Evolutionary conservation across 2,329 filamentous ascomycete genomes (phyloP), one percentile per base, ranked within the genome.

Genomic region (Fusarium sp.): DNA sequence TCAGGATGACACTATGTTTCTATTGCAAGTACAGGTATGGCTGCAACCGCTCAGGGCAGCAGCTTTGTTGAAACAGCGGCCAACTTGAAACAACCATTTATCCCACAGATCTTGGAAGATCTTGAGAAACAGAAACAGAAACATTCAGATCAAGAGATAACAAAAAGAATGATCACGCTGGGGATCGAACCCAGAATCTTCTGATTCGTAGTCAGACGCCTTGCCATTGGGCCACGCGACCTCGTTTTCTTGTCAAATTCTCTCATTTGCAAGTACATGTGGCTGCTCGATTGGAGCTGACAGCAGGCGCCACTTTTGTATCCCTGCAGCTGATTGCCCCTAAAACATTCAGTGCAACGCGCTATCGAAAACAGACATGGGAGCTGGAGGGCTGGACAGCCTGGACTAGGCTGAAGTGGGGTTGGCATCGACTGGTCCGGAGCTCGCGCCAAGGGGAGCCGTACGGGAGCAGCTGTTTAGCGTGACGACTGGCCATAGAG

Each of bases 171-270:
- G 61, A 66, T 60, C 70, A 69, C 61, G 67, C 58, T 71, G 65
- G 70, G 70, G 70, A 63, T 72, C 70, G 70, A 72, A 72, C 70
- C 70, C 67, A 69, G 59, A 69, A 72, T 72, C 70, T 72, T 69
- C 70, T 72, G 70, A 72, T 72, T 72, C 70, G 70, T 72, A 72
- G 70, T 70, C 70, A 72, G 70, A 72, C 67, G 70, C 70, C 68
- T 71, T 71, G 68, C 70, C 69, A 70, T 68, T 68, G 63, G 64
- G 63, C 64, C 63, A 67, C 64, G 58, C 61, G 63, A 60, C 63
- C 63, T 46, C 0, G 3, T 9, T 15, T 25, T n/a, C 25, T 49
- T 27, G 14, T 13, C 2, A 0, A 1, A 33, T 4, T 1, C 2
- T 4, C 15, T 11, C 13, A 11, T 13, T 4, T 15, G 4, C 10